A percentile compares a stretch with the other conserved stretches of the same genome.
These are phyloP conservation scores for Entophlyctis helioformis DNA, from an alignment of 192 early-diverging fungal genomes.

Conservation along the genomic window DNA sequence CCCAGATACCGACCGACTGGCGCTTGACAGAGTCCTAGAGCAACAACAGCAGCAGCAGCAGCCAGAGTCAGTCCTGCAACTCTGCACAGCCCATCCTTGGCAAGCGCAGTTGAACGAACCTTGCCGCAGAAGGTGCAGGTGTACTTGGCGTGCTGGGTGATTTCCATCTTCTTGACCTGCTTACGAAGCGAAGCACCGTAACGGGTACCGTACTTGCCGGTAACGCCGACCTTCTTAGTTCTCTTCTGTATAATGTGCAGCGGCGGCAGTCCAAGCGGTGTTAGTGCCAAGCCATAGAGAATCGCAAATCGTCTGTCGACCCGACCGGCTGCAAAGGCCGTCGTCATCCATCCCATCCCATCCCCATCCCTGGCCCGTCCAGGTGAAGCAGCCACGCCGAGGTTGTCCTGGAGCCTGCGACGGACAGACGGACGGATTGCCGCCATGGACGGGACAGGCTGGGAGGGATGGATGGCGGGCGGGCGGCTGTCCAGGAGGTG, in stretches of 20 bases:
- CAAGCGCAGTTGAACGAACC: slow-evolving; percentile 37
- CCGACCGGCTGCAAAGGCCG: background rate
- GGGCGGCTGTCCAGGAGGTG: too few relatives aligned
- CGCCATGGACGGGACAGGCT: too few relatives aligned
- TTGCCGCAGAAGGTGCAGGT: slow-evolving; percentile 99
- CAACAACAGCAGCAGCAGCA: background rate
- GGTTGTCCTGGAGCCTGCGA: background rate
- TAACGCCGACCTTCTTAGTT: slow-evolving; percentile 98
- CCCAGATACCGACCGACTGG: slow-evolving; percentile 96
- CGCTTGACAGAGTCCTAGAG: slow-evolving; percentile 82
- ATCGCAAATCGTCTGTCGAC: background rate
- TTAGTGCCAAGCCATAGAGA: background rate
- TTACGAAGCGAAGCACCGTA: slow-evolving; percentile 99
- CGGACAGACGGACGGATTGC: background rate
- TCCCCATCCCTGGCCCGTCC: background rate
- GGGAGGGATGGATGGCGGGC: too few relatives aligned
- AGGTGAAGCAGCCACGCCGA: background rate
- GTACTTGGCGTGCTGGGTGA: slow-evolving; percentile 99
- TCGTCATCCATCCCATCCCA: background rate
- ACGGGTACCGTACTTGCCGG: slow-evolving; percentile 99
- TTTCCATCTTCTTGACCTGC: slow-evolving; percentile 96
- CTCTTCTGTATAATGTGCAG: slow-evolving; percentile 45
- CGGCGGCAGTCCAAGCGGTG: background rate
- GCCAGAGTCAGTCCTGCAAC: too few relatives aligned
- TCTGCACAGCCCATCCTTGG: too few relatives aligned